These are phyloP conservation scores for Ophiostoma sp. DNA, from an alignment of 2,329 filamentous ascomycete genomes.

Conservation along the genomic window DNA sequence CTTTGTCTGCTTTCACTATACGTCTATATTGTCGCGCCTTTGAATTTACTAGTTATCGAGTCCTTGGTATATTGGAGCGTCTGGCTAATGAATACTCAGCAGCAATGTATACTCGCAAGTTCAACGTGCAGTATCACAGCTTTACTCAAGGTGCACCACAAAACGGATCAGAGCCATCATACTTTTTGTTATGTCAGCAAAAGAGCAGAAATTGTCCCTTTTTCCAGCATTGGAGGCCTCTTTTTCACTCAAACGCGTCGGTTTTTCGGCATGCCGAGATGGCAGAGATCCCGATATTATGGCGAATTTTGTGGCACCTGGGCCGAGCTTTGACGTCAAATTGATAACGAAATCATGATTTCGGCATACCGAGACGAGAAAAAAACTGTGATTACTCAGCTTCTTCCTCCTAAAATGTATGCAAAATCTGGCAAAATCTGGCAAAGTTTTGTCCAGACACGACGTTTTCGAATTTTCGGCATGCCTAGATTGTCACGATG, in stretches of 20 bases:
- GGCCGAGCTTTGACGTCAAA: background rate
- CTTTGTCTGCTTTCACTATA: too few relatives aligned
- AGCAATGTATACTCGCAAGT: too few relatives aligned
- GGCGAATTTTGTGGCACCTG: background rate
- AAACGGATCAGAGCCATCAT: too few relatives aligned
- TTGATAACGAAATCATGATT: background rate
- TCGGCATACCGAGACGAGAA: background rate
- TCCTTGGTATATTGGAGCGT: too few relatives aligned
- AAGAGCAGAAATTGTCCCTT: background rate
- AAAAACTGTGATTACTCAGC: background rate
- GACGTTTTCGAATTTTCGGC: conserved; percentile 5
- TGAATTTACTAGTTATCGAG: too few relatives aligned
- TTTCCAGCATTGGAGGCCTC: background rate
- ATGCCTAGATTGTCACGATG: background rate
- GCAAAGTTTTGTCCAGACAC: background rate
- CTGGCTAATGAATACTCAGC: too few relatives aligned
- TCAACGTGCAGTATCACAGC: too few relatives aligned
- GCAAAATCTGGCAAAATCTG: background rate
- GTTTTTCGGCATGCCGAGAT: conserved; percentile 4
- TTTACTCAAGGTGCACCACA: too few relatives aligned
- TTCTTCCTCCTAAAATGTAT: background rate
- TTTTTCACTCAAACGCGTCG: background rate
- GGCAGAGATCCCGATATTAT: background rate
- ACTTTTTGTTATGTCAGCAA: background rate
- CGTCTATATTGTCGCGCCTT: too few relatives aligned